Base-by-base conservation (phyloP, 2,329 filamentous ascomycete genomes). In the Aspergillus oerlinghausenensis region DNA sequence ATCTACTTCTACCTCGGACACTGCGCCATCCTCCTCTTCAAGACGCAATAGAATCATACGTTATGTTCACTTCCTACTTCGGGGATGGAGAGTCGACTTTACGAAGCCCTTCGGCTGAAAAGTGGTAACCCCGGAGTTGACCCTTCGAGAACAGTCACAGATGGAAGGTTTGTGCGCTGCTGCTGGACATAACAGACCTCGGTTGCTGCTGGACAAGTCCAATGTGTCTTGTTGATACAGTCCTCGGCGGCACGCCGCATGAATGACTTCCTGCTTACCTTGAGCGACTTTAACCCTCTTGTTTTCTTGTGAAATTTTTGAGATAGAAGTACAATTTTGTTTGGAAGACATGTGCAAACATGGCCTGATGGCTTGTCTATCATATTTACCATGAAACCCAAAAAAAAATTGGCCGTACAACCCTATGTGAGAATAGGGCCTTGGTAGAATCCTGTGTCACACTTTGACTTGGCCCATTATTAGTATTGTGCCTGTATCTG, bases 1-100 rank as follows among this genome's bases (percentile, higher is more conserved):
- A 97, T 99, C 75, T 99, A 99, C 81, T 99, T 99, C 81, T 99
- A 99, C 80, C 88, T 99, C 58, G 94, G 94, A 54, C 94, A 97
- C 82, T 97, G 92, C 76, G 94, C 94, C 58, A 97, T 99, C 73
- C 84, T 99, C 55, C 87, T 99, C 53, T 99, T 97, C 86, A 99
- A 99, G 84, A 99, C 94, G 43, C 93, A 97, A 85, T 97, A 69
- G 66, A 60, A 40, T 9, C 42, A 11, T 19, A 40, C 19, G 17
- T 23, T 47, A 23, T 17, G 21, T 10, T 38, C 42, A 23, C 21
- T 23, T 47, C 43, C 21, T 23, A 26, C 21, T 25, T 23, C 17
- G 14, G 4, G 21, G 14, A 47, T 17, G 21, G 43, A 47, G 19
- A 14, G 23, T 26, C 21, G 43, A n/a, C 23, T 14, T 47, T 10